Base-by-base conservation (phyloP, 345 rosid species). In the Eucalyptus curtisii region DNA sequence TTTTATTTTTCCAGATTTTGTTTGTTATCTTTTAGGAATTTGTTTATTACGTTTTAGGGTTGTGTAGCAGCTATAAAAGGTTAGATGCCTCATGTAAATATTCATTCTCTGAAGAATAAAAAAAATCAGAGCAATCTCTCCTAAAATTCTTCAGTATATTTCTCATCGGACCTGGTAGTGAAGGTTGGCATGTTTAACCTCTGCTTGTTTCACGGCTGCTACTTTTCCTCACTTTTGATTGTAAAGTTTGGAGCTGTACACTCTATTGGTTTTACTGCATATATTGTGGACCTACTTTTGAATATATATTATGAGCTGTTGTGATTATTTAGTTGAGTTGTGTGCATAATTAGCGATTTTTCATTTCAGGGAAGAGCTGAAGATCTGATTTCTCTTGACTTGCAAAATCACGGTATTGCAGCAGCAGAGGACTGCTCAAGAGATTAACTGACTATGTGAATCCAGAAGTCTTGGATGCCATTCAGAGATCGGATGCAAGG, bases 341-440 rank as follows among this genome's bases (percentile, higher is more conserved):
- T 13, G 50, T 12, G 16, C 19, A 81, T 82, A 40, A 53, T 27
- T 84, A 55, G 31, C 25, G n/a, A 59, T 5, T 45, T 47, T 89
- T 5, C 45, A 6, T 68, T 89, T 87, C 93, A 91, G 92, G 92
- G 92, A 57, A 91, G 88, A 53, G 90, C 89, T 31, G 95, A 93
- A 86, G 93, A 93, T 84, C 90, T 91, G 86, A 86, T 71, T 82
- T 91, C 90, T 71, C 55, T 91, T 87, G 90, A 91, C 87, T 90
- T 91, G 47, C 84, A 85, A 87, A 17, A 37, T 52, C 87, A 92
- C 90, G 92, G 86, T 16, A 14, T 90, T 89, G 93, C 94, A 22
- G 92, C 87, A 82, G 92, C 90, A 37, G 95, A 93, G 49, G 92
- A 92, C 68, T 92, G 95, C 89, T 91, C 90, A 31, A 86, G 84